Evolutionary conservation across 1,284 basidiomycete genomes (phyloP), one percentile per base, ranked within the genome.

Genomic region (Tilletia setariae): DNA sequence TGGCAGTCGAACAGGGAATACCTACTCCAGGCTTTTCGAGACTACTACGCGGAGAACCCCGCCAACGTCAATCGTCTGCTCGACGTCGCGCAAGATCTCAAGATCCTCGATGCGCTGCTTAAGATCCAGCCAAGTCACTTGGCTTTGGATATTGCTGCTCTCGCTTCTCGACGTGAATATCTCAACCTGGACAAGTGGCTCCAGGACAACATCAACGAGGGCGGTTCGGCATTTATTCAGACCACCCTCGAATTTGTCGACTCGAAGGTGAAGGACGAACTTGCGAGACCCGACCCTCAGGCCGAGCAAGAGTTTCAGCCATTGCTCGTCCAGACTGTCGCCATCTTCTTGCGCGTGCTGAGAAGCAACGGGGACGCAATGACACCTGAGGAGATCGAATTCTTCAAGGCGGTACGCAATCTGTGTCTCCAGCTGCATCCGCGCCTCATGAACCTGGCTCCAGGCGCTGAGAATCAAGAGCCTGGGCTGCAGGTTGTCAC

Each of bases 111-210:
- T 80, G 88, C 91, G 28, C 86, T 98, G 23, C 87, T 98, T 63
- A 91, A 93, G 76, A 89, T 92, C 47, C 89, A 90, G 13, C 92
- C 93, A 1, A 91, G 94, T 72, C 89, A 90, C 90, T 19, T 88
- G 95, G 64, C 79, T 28, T 74, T 82, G 32, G 96, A 99, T 81
- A 90, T 97, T 47, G 96, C 96, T 16, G 90, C 94, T 4, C 85
- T 97, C 28, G 94, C 94, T 1, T 93, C 93, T 51, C 90, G 93
- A 62, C 86, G 93, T 75, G 95, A 98, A 82, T 92, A 93, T 79
- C 86, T 98, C 76, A 94, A 98, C 77, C 86, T 98, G 63, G 94
- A 97, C 84, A 93, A 95, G 83, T 98, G 94, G 94, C 86, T 98
- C 3, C 89, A 91, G 46, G 91, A 94, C 82, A 90, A 92, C 76